Evolutionary conservation across 257 asterid species (phyloP).

Genomic region (Gentiana straminea): DNA sequence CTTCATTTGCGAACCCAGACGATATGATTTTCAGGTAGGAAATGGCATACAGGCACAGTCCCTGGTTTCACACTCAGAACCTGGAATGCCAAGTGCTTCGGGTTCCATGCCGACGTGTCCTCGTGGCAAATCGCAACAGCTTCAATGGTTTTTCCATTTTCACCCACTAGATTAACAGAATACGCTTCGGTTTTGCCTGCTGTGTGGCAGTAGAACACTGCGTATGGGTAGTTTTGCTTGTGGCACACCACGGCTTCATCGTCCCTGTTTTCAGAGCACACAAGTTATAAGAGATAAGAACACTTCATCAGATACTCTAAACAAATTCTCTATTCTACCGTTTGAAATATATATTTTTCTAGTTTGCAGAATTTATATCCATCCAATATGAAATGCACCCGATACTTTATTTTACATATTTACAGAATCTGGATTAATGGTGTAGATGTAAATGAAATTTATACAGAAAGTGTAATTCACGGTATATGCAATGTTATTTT

Average conservation of each 20-base stretch:
- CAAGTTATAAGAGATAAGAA: too few relatives aligned
- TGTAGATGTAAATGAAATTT: too few relatives aligned
- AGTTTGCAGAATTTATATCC: too few relatives aligned
- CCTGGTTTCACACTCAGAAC: slow-evolving; percentile 79
- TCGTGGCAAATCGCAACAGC: slow-evolving; percentile 67
- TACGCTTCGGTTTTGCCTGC: slow-evolving; percentile 32
- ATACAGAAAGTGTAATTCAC: too few relatives aligned
- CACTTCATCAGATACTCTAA: too few relatives aligned
- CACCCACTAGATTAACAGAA: slow-evolving; percentile 37
- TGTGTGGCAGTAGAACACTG: slow-evolving; percentile 72
- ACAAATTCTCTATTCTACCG: too few relatives aligned
- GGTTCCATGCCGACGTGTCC: slow-evolving; percentile 75
- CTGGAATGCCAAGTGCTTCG: slow-evolving; percentile 72
- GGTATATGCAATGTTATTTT: too few relatives aligned
- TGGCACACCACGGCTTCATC: slow-evolving; percentile 59
- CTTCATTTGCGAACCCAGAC: slow-evolving; percentile 39
- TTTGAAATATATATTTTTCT: too few relatives aligned
- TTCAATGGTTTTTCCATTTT: slow-evolving; percentile 37
- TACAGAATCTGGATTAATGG: too few relatives aligned
- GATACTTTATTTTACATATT: too few relatives aligned
- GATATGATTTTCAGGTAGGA: slow-evolving; percentile 64
- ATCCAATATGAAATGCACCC: too few relatives aligned
- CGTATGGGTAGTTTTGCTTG: slow-evolving; percentile 42
- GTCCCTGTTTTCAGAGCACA: not conserved
- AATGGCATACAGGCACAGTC: slow-evolving; percentile 61